A percentile compares a stretch with the other conserved stretches of the same genome.
phyloP scores from a whole-genome alignment of 2,329 filamentous ascomycete species.

The Periconia macrospinosa region DNA sequence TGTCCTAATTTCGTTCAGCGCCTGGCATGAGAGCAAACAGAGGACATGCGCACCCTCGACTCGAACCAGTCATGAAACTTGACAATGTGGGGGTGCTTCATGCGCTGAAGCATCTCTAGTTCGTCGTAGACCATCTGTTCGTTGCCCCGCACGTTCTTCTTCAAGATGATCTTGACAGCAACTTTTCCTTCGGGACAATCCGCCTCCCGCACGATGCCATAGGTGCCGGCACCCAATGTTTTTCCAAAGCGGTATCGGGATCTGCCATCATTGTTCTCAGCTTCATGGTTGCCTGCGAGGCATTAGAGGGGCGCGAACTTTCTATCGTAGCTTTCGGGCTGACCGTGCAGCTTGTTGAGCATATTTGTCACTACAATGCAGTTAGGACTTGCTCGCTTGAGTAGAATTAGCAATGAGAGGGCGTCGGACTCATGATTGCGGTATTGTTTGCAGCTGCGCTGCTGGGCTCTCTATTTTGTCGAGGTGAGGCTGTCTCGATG shows the following conservation, averaged over 20 bases:
- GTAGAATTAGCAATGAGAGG: constrained; percentile 7
- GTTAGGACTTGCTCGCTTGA: constrained; percentile 17
- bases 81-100: constrained; percentile 95
- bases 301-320: constrained; percentile 64
- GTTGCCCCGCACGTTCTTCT: constrained; percentile 98
- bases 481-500: not conserved
- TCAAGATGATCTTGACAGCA: constrained; percentile 97
- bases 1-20: constrained; percentile 66
- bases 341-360: constrained; percentile 93
- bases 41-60: constrained; percentile 69
- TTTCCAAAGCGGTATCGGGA: constrained; percentile 88
- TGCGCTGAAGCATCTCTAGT: constrained; percentile 85
- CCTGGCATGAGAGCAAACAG: not conserved
- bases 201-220: constrained; percentile 96
- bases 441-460: constrained; percentile 27
- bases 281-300: constrained; percentile 18
- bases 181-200: constrained; percentile 83
- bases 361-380: constrained; percentile 72
- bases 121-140: constrained; percentile 99
- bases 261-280: constrained; percentile 53
- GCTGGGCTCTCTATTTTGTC: constrained; percentile 21
- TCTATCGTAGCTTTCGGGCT: constrained; percentile 98
- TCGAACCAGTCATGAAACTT: constrained; percentile 99
- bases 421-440: constrained; percentile 40
- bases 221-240: constrained; percentile 94